Evolutionary conservation across 2,329 filamentous ascomycete species (phyloP).

Genomic region (Stemphylium vesicarium): DNA sequence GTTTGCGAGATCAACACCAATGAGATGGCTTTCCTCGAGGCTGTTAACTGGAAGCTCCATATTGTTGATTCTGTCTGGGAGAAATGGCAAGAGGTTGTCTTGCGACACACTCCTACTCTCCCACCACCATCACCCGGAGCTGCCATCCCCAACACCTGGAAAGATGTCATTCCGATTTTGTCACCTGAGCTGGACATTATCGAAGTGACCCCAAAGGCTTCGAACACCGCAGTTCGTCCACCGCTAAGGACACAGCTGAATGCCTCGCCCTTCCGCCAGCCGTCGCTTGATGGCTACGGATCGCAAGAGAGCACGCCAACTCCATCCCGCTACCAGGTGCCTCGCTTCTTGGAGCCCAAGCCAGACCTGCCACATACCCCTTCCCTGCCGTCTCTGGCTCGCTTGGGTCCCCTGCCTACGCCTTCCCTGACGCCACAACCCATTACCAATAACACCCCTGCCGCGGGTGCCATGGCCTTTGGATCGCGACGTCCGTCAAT

Average conservation of each 20-base stretch:
- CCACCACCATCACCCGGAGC: constrained; percentile 50
- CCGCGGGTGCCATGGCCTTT: constrained; percentile 61
- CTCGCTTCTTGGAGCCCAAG: constrained; percentile 59
- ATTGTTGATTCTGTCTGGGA: constrained; percentile 89
- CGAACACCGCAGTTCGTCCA: constrained; percentile 35
- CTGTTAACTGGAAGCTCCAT: constrained; percentile 93
- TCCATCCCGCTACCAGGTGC: constrained; percentile 49
- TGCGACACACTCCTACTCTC: constrained; percentile 76
- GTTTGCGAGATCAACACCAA: constrained; percentile 96
- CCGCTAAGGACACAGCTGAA: constrained; percentile 33
- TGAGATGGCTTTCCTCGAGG: constrained; percentile 87
- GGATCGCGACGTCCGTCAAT: constrained; percentile 62
- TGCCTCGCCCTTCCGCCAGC: constrained; percentile 30
- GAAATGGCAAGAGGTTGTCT: constrained; percentile 90
- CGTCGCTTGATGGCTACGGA: constrained; percentile 32
- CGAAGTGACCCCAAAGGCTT: constrained; percentile 46
- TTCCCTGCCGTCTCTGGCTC: constrained; percentile 61
- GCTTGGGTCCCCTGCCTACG: constrained; percentile 65
- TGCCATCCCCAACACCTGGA: constrained; percentile 51
- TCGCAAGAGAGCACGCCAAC: constrained; percentile 55
- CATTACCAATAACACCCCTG: constrained; percentile 63
- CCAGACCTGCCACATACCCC: constrained; percentile 60
- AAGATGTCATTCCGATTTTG: constrained; percentile 60
- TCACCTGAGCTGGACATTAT: constrained; percentile 63
- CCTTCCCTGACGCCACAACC: constrained; percentile 66